Evolutionary conservation across 495 filamentous ascomycete genomes (phyloP).

Genomic region (Aspergillus nidulans): DNA sequence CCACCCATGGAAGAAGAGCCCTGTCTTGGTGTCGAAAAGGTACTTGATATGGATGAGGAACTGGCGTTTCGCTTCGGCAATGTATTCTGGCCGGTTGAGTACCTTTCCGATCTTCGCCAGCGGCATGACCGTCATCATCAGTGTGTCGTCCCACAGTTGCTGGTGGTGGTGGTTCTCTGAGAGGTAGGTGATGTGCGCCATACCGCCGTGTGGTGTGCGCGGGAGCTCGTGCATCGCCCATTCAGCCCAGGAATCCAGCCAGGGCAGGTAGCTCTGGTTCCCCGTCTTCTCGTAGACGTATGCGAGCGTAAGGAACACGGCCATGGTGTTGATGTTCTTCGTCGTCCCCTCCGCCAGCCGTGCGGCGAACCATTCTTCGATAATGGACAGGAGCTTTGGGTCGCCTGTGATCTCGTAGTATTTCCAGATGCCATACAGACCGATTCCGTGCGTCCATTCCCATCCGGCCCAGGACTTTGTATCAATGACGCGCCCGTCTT

Average conservation of each 20-base stretch:
- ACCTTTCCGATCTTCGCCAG: conserved; percentile 70
- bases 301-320: conserved; percentile 65
- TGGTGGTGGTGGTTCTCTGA: conserved; percentile 51
- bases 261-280: conserved; percentile 58
- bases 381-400: conserved; percentile 45
- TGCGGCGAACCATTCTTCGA: conserved; percentile 63
- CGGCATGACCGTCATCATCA: conserved; percentile 78
- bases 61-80: conserved; percentile 70
- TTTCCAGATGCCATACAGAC: conserved; percentile 72
- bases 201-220: conserved; percentile 64
- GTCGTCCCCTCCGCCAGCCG: conserved; percentile 65
- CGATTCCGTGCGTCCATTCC: conserved; percentile 80
- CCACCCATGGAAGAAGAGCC: conserved; percentile 73
- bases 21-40: conserved; percentile 61
- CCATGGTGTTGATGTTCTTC: conserved; percentile 82
- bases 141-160: conserved; percentile 74
- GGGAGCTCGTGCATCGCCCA: conserved; percentile 71
- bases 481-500: conserved; percentile 69
- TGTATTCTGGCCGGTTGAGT: conserved; percentile 57
- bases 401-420: conserved; percentile 65
- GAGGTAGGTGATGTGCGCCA: conserved; percentile 69
- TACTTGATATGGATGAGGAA: conserved; percentile 70
- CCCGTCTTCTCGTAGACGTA: conserved; percentile 64
- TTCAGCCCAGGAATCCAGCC: conserved; percentile 70
- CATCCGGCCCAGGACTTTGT: conserved; percentile 75